Percentiles rank a stretch among this genome's conserved stretches.
Conservation (phyloP, 805 yeast genomes). For the Komagataella populi region DNA sequence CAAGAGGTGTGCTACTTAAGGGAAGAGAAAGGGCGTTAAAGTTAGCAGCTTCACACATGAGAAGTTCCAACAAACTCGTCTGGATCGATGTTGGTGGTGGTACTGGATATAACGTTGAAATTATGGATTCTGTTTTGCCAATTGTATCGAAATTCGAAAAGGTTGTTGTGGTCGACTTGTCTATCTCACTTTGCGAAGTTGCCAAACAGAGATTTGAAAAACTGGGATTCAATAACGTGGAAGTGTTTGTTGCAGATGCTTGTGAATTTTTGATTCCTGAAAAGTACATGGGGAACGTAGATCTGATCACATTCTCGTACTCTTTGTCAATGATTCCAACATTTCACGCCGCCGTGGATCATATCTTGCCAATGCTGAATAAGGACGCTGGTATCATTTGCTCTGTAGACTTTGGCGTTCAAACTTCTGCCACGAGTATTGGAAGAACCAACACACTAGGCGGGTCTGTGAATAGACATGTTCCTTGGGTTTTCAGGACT, state of each 20-base stretch:
- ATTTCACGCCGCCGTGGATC: slow-evolving; percentile 67
- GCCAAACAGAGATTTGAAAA: slow-evolving; percentile 45
- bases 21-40: slow-evolving; percentile 58
- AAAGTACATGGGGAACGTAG: slow-evolving; percentile 27
- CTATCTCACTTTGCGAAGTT: slow-evolving; percentile 64
- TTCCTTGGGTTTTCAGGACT: slow-evolving; percentile 64
- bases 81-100: slow-evolving; percentile 86
- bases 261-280: slow-evolving; percentile 46
- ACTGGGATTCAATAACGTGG: slow-evolving; percentile 43
- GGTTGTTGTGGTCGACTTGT: slow-evolving; percentile 60
- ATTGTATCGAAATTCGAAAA: slow-evolving; percentile 40
- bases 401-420: slow-evolving; percentile 74
- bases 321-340: slow-evolving; percentile 80
- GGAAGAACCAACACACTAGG: slow-evolving; percentile 69
- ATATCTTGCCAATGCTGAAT: slow-evolving; percentile 37
- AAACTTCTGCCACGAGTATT: slow-evolving; percentile 44
- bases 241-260: slow-evolving; percentile 63
- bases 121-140: slow-evolving; percentile 46
- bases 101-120: slow-evolving; percentile 71
- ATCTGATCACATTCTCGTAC: slow-evolving; percentile 66
- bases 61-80: slow-evolving; percentile 27
- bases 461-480: slow-evolving; percentile 57
- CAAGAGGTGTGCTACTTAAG: slow-evolving; percentile 50
- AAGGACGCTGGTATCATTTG: slow-evolving; percentile 45
- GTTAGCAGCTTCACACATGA: slow-evolving; percentile 44